A percentile compares a stretch with the other conserved stretches of the same genome.
Evolutionary conservation across 495 filamentous ascomycete species (phyloP).

Genomic region (Aspergillus cavernicola): DNA sequence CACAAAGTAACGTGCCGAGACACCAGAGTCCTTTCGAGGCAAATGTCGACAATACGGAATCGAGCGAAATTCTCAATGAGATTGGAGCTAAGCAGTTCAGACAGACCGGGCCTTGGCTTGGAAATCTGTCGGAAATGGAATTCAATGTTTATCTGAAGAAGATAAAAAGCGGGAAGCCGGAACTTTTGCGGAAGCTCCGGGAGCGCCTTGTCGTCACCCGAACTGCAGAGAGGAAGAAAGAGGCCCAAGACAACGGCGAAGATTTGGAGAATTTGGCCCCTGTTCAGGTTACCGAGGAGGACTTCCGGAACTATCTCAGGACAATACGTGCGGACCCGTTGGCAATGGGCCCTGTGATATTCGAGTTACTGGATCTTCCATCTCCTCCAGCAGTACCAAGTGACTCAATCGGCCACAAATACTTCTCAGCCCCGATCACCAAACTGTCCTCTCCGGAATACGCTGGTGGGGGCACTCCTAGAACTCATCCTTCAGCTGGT

Average conservation of each 20-base stretch:
- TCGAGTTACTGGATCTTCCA: slow-evolving; percentile 49
- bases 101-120: slow-evolving; percentile 73
- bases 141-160: slow-evolving; percentile 65
- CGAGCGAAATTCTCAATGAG: slow-evolving; percentile 27
- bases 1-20: slow-evolving; percentile 28
- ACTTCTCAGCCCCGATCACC: slow-evolving; percentile 35
- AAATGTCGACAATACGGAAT: slow-evolving; percentile 45
- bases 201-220: slow-evolving; percentile 38
- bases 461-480: slow-evolving; percentile 60
- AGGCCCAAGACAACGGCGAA: slow-evolving; percentile 48
- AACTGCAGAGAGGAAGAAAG: slow-evolving; percentile 35
- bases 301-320: slow-evolving; percentile 59
- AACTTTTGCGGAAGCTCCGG: slow-evolving; percentile 61
- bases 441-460: slow-evolving; percentile 46
- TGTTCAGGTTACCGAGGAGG: slow-evolving; percentile 53
- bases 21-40: slow-evolving; percentile 51
- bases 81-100: slow-evolving; percentile 36
- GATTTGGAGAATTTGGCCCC: slow-evolving; percentile 27
- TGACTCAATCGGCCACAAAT: slow-evolving; percentile 31
- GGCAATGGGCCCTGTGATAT: slow-evolving; percentile 41
- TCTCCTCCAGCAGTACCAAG: slow-evolving; percentile 37
- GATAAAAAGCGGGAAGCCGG: slow-evolving; percentile 55
- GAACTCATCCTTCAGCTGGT: slow-evolving; percentile 89
- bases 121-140: slow-evolving; percentile 66
- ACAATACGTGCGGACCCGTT: slow-evolving; percentile 52